These are phyloP conservation scores for Penicillium sp. DNA, from an alignment of 2,329 filamentous ascomycete species.

Conservation along the genomic window DNA sequence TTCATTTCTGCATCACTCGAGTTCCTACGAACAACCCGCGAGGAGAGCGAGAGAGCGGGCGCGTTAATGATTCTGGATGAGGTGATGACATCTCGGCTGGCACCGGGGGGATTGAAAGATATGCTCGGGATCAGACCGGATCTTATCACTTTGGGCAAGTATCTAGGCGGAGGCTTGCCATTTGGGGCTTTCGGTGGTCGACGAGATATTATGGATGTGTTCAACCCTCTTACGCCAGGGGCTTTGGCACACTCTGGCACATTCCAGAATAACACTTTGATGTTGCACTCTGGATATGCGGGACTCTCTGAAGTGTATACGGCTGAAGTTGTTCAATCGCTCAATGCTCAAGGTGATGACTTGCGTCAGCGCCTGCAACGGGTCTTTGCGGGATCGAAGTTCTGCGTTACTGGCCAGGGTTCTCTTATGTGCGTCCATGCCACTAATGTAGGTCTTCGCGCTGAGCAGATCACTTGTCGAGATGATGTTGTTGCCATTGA, in stretches of 20 bases:
- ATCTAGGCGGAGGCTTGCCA: slow-evolving; percentile 62
- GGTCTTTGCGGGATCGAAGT: neutral
- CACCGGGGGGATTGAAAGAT: slow-evolving; percentile 1
- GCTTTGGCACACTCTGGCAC: slow-evolving; percentile 58
- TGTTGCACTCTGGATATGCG: neutral
- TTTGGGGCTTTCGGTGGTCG: slow-evolving; percentile 66
- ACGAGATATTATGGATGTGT: slow-evolving; percentile 52
- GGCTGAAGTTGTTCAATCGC: neutral
- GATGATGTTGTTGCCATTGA: neutral
- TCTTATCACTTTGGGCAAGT: slow-evolving; percentile 64
- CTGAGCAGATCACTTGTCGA: slow-evolving; percentile 1
- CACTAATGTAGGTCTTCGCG: neutral
- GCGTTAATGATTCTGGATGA: slow-evolving; percentile 67
- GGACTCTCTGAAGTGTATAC: slow-evolving; percentile 2
- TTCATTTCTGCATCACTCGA: slow-evolving; percentile 50
- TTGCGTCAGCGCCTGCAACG: neutral
- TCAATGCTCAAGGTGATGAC: slow-evolving; percentile 1
- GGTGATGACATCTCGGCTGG: slow-evolving; percentile 65
- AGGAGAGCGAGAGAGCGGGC: slow-evolving; percentile 47
- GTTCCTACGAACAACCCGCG: slow-evolving; percentile 54
- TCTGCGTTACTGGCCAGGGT: neutral
- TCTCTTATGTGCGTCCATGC: slow-evolving; percentile 2
- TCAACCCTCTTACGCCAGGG: slow-evolving; percentile 34
- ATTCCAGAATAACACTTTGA: slow-evolving; percentile 61
- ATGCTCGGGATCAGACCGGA: slow-evolving; percentile 45